These are phyloP conservation scores for Kalmusia sp. DNA, from an alignment of 2,329 filamentous ascomycete species.

Conservation along the genomic window DNA sequence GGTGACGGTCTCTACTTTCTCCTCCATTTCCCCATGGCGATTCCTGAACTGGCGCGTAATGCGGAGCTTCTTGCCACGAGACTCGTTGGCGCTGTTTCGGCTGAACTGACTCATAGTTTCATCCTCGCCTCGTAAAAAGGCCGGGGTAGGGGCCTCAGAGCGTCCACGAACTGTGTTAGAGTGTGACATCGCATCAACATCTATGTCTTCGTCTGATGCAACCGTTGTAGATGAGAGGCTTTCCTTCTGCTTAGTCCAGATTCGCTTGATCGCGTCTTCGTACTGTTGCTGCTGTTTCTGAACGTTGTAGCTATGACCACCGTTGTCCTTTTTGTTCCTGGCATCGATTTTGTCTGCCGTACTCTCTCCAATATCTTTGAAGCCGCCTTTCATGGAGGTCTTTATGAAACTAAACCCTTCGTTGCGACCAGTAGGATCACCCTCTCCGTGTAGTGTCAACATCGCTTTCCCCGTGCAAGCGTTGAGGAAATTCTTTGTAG, in stretches of 20 bases:
- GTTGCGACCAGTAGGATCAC: slow-evolving; percentile 91
- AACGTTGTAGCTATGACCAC: slow-evolving; percentile 97
- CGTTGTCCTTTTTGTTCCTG: slow-evolving; percentile 71
- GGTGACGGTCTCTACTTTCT: slow-evolving; percentile 68
- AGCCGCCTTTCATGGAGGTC: slow-evolving; percentile 98
- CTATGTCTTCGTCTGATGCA: slow-evolving; percentile 76
- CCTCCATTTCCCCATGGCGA: slow-evolving; percentile 68
- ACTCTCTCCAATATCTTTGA: slow-evolving; percentile 87
- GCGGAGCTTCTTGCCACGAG: slow-evolving; percentile 68
- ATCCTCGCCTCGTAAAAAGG: slow-evolving; percentile 63
- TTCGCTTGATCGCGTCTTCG: slow-evolving; percentile 86
- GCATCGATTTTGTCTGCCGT: slow-evolving; percentile 86
- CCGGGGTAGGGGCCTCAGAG: slow-evolving; percentile 69
- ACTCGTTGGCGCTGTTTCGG: slow-evolving; percentile 63
- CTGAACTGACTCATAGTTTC: slow-evolving; percentile 70
- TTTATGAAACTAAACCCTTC: slow-evolving; percentile 97
- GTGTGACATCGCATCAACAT: slow-evolving; percentile 62
- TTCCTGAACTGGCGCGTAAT: slow-evolving; percentile 75
- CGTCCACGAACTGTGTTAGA: slow-evolving; percentile 52
- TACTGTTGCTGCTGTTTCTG: slow-evolving; percentile 93
- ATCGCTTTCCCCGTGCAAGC: slow-evolving; percentile 95
- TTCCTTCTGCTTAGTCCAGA: slow-evolving; percentile 87
- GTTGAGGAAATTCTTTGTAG: slow-evolving; percentile 94
- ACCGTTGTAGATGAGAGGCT: slow-evolving; percentile 77
- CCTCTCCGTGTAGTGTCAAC: slow-evolving; percentile 92